Evolutionary conservation across 345 rosid genomes (phyloP).

Genomic region (Carallia brachiata): DNA sequence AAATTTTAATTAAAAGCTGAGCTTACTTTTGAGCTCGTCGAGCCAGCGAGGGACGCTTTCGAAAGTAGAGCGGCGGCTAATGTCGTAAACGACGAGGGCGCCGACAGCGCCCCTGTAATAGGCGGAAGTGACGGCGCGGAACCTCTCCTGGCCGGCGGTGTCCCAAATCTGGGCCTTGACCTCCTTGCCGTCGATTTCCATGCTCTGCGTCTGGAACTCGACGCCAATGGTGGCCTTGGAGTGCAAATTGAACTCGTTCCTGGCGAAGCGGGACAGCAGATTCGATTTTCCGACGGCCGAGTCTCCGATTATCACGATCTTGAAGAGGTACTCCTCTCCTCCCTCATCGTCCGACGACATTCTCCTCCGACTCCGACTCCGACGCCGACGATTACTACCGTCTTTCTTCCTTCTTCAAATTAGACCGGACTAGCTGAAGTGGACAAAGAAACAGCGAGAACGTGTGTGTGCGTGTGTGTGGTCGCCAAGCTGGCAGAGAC

Average conservation of each 20-base stretch:
- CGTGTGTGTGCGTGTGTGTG: background rate
- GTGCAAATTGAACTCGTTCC: conserved; percentile 56
- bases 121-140: conserved; percentile 35
- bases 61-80: conserved; percentile 35
- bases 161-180: conserved; percentile 46
- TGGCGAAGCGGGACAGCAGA: conserved; percentile 47
- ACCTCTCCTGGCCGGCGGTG: conserved; percentile 40
- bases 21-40: conserved; percentile 35
- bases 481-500: conserved; percentile 43
- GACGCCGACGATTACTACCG: background rate
- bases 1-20: background rate
- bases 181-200: conserved; percentile 37
- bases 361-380: background rate
- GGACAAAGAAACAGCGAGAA: background rate
- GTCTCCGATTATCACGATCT: conserved; percentile 62
- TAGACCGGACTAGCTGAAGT: conserved; percentile 7
- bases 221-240: conserved; percentile 62
- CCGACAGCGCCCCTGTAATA: conserved; percentile 39
- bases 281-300: conserved; percentile 66
- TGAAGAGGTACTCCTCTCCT: conserved; percentile 61
- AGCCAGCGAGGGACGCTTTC: conserved; percentile 35
- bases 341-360: conserved; percentile 48
- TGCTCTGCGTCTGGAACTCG: conserved; percentile 55
- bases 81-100: conserved; percentile 38
- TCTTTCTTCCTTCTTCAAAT: background rate